These are phyloP conservation scores for Reutealis trisperma DNA, from an alignment of 345 rosid genomes.

Conservation along the genomic window DNA sequence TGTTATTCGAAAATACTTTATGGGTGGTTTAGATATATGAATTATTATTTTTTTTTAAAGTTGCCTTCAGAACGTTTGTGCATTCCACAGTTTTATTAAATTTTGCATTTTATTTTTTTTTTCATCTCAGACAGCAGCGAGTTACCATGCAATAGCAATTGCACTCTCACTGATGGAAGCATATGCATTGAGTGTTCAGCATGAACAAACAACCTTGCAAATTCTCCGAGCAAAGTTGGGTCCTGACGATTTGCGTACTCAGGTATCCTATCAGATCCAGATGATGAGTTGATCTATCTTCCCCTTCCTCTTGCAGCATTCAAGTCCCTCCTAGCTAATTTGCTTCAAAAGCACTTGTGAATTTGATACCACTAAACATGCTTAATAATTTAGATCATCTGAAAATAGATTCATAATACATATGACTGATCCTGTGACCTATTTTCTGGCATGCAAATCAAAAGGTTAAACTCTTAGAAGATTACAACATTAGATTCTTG, in stretches of 20 bases:
- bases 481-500: neutral
- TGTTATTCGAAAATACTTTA: too few species aligned
- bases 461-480: neutral
- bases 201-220: slow-evolving; percentile 93
- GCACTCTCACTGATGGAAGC: slow-evolving; percentile 99
- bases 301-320: neutral
- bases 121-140: slow-evolving; percentile 91
- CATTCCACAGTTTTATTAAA: slow-evolving; percentile 7
- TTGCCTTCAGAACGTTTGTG: neutral
- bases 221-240: slow-evolving; percentile 95
- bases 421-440: neutral
- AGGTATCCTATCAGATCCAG: slow-evolving; percentile 48
- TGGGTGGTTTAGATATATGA: neutral
- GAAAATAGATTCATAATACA: neutral
- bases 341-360: neutral
- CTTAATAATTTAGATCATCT: neutral
- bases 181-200: slow-evolving; percentile 95
- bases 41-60: too few species aligned
- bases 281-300: neutral
- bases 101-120: neutral
- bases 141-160: slow-evolving; percentile 99
- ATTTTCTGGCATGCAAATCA: neutral
- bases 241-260: slow-evolving; percentile 97
- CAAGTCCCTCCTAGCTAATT: neutral
- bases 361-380: neutral